Conservation (phyloP, 1,284 basidiomycete genomes). For the Irpex sp. region DNA sequence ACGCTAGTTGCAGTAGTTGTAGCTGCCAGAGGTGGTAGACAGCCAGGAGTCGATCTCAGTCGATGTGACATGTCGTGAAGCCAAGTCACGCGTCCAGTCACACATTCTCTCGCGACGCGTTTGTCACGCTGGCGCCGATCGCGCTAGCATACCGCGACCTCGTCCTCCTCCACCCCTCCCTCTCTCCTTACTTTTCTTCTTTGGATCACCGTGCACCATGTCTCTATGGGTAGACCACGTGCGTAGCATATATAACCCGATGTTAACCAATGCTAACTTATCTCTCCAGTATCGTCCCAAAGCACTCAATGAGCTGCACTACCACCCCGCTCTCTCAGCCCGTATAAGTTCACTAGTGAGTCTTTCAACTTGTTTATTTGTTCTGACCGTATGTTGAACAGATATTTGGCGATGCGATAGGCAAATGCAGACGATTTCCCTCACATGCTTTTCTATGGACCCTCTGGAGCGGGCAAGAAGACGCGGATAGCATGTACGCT, state of each 20-base stretch:
- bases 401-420: conserved; percentile 30
- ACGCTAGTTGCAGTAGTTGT: too few relatives aligned
- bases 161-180: too few relatives aligned
- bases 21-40: too few relatives aligned
- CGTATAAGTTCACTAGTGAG: conserved; percentile 78
- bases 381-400: not conserved
- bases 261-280: not conserved
- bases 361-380: too few relatives aligned
- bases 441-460: conserved; percentile 97
- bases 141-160: too few relatives aligned
- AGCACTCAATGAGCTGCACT: conserved; percentile 82
- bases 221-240: not conserved
- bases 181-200: too few relatives aligned
- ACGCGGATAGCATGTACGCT: conserved; percentile 90
- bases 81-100: too few relatives aligned
- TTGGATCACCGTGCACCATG: not conserved
- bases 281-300: conserved; percentile 75
- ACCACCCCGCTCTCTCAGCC: conserved; percentile 79
- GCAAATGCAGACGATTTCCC: conserved; percentile 92
- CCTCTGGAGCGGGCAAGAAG: conserved; percentile 97
- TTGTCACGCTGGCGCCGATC: too few relatives aligned
- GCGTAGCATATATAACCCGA: not conserved
- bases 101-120: too few relatives aligned
- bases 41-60: too few relatives aligned
- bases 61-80: too few relatives aligned